Base-by-base conservation (phyloP, 495 filamentous ascomycete species). In the Xanthoparmelia taractica region DNA sequence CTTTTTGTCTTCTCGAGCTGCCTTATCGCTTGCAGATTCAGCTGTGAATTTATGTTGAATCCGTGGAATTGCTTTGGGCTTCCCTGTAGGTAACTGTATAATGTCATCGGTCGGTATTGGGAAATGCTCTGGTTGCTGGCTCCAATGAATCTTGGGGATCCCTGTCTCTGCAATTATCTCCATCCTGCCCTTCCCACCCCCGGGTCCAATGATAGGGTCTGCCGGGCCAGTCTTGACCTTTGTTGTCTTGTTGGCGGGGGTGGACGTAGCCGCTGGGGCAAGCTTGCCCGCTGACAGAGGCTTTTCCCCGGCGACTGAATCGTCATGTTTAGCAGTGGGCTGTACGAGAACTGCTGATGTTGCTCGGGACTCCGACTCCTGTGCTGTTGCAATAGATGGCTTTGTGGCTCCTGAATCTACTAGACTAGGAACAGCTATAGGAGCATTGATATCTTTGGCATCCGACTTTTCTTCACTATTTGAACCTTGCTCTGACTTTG, bases 51-150 rank as follows among this genome's bases (percentile, higher is more conserved):
- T 72, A 64, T 84, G 80, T 73, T 98, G 95, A 38, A 98, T 84
- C 67, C 80, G 80, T 3, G 90, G 90, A 25, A 97, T 86, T 1
- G 77, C 33, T 69, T 85, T 86, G 2, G 89, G 78, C 34, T 78
- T 78, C 34, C 84, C 87, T 27, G 84, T 85, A 17, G 94, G 94
- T 25, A 97, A 79, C 52, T 77, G 78, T 68, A 95, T 92, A 58
- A 95, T 70, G 23, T 86, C 83, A 60, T 82, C 82, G 15, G 79
- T 71, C 23, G 85, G 79, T 10, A 96, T 73, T 3, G 92, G 90
- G 74, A 86, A 96, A 69, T 86, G 81, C 68, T 95, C 89, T 10
- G 79, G 78, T 47, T 81, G 77, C 68, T 85, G 88, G 66, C 76
- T 70, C 91, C 91, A 96, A 69, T 90, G 87, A 31, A 82, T 74